phyloP scores from a whole-genome alignment of 257 asterid species.

The Parsonsia alboflavescens region DNA sequence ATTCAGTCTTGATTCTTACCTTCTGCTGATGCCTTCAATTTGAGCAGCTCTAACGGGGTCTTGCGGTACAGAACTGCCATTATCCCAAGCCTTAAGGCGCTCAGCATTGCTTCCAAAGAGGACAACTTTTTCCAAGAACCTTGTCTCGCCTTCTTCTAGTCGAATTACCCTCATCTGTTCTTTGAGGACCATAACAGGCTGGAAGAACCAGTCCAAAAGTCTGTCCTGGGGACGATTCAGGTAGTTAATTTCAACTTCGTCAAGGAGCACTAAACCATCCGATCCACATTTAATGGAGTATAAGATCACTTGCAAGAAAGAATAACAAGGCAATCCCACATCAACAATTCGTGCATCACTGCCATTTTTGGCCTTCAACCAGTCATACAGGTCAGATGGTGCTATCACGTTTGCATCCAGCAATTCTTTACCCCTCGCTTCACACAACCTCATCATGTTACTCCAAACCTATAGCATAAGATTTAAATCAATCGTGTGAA shows the following conservation, averaged over 20 bases:
- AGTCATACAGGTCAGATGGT: conserved; percentile 61
- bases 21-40: conserved; percentile 79
- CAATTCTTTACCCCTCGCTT: conserved; percentile 58
- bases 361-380: conserved; percentile 63
- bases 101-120: conserved; percentile 52
- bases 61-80: conserved; percentile 52
- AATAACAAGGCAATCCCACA: conserved; percentile 68
- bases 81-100: conserved; percentile 70
- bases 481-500: neutral
- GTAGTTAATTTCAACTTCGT: conserved; percentile 66
- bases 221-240: conserved; percentile 83
- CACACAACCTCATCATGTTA: conserved; percentile 57
- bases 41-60: conserved; percentile 84
- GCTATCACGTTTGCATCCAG: conserved; percentile 49
- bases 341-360: conserved; percentile 44
- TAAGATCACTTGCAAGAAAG: conserved; percentile 51
- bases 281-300: conserved; percentile 66
- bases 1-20: conserved; percentile 34
- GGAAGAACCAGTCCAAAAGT: conserved; percentile 84
- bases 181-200: conserved; percentile 77
- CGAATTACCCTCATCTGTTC: conserved; percentile 68
- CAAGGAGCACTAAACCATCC: conserved; percentile 55
- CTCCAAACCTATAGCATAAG: conserved; percentile 67
- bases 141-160: conserved; percentile 64
- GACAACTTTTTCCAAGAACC: conserved; percentile 59